Conservation (phyloP, 169 alveolate species). For the Plasmodium yoelii region DNA sequence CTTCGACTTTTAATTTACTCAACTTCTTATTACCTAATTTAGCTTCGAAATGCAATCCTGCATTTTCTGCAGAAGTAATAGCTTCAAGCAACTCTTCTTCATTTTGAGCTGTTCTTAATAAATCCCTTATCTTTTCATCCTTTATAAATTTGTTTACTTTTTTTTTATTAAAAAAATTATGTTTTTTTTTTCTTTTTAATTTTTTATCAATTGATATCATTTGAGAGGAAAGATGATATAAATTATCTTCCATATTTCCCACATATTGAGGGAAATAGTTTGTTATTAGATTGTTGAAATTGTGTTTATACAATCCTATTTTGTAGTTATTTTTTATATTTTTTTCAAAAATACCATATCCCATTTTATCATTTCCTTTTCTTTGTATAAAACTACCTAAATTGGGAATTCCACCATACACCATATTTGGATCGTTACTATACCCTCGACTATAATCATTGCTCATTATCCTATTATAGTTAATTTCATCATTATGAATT, state of each 20-base stretch:
- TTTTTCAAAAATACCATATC: constrained; percentile 7
- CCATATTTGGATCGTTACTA: neutral
- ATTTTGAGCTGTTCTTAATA: constrained; percentile 61
- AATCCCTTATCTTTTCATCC: constrained; percentile 64
- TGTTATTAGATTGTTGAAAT: constrained; percentile 4
- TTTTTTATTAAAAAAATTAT: constrained; percentile 34
- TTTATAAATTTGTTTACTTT: constrained; percentile 53
- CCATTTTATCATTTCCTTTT: neutral
- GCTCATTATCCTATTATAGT: neutral
- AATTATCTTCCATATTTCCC: constrained; percentile 4
- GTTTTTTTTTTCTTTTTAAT: constrained; percentile 14
- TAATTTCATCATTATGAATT: neutral
- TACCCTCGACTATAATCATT: constrained; percentile 12
- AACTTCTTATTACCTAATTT: constrained; percentile 56
- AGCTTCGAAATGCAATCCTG: constrained; percentile 75
- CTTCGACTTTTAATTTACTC: constrained; percentile 33
- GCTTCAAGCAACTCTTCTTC: constrained; percentile 71
- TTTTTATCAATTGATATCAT: neutral
- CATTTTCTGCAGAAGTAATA: constrained; percentile 57
- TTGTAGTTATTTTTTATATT: neutral
- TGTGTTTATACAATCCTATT: constrained; percentile 11
- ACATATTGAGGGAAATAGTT: constrained; percentile 6
- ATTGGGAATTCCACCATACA: neutral
- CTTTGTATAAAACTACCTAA: neutral
- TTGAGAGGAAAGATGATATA: constrained; percentile 1